Evolutionary conservation across 2,329 filamentous ascomycete species (phyloP).

Genomic region (Phaeosphaeriaceae sp.): DNA sequence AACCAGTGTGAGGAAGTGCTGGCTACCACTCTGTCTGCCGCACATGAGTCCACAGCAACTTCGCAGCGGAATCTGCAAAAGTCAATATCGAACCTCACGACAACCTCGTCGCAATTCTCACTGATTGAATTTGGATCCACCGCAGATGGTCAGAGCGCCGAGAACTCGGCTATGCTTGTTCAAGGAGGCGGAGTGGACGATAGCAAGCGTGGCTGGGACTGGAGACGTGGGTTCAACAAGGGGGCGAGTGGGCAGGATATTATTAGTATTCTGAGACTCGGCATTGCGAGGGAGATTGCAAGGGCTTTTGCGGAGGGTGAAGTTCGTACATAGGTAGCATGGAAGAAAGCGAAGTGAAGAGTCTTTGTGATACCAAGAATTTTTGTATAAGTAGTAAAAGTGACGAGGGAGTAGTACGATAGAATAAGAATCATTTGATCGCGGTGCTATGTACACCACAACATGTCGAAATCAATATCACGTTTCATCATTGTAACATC

Average conservation of each 20-base stretch:
- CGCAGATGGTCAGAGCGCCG: slow-evolving; percentile 38
- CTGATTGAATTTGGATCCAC: slow-evolving; percentile 71
- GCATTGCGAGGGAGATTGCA: slow-evolving; percentile 76
- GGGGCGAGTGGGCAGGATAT: slow-evolving; percentile 71
- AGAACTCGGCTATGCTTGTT: slow-evolving; percentile 59
- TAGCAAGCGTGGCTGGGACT: slow-evolving; percentile 74
- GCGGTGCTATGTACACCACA: no score
- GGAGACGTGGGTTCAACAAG: slow-evolving; percentile 65
- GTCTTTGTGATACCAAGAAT: slow-evolving; percentile 8
- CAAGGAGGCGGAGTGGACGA: slow-evolving; percentile 40
- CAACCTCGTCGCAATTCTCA: slow-evolving; percentile 66
- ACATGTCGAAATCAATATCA: no score
- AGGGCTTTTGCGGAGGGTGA: slow-evolving; percentile 72
- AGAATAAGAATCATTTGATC: not conserved
- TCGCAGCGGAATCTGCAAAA: slow-evolving; percentile 61
- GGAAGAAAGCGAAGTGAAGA: not conserved
- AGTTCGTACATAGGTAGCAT: slow-evolving; percentile 46
- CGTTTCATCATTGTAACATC: no score
- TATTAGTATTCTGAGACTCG: slow-evolving; percentile 74
- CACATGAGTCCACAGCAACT: slow-evolving; percentile 52
- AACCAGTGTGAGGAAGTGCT: slow-evolving; percentile 80
- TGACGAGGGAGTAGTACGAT: not conserved
- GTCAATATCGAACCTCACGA: slow-evolving; percentile 59
- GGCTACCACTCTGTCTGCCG: slow-evolving; percentile 74
- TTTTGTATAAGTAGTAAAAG: slow-evolving; percentile 1